Conservation (phyloP, 805 yeast genomes). For the Kuraishia ogatae region DNA sequence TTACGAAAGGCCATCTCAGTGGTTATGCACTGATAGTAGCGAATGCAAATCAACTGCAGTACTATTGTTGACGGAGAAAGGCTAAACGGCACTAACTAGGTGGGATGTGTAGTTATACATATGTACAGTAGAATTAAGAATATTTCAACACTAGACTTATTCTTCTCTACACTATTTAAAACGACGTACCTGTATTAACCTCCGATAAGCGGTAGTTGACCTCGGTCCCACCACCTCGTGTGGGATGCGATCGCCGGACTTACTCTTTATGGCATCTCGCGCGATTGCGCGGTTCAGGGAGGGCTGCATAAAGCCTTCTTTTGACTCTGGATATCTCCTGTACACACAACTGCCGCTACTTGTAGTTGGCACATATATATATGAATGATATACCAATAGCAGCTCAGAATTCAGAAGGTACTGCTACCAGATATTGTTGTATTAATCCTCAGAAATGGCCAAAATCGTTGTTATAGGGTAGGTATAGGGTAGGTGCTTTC, state of each 20-base stretch:
- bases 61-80: background rate
- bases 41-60: background rate
- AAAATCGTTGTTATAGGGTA: slow-evolving; percentile 17
- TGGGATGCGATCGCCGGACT: background rate
- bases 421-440: too few relatives aligned
- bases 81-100: too few relatives aligned
- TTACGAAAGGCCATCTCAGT: background rate
- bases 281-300: background rate
- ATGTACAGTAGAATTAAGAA: too few relatives aligned
- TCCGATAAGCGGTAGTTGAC: background rate
- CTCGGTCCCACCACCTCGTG: background rate
- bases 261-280: background rate
- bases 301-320: background rate
- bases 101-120: too few relatives aligned
- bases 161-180: too few relatives aligned
- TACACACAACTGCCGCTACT: too few relatives aligned
- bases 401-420: too few relatives aligned
- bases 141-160: too few relatives aligned
- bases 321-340: background rate
- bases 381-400: too few relatives aligned
- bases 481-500: background rate
- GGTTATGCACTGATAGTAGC: background rate
- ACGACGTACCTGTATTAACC: background rate
- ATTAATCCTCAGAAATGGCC: slow-evolving; percentile 8
- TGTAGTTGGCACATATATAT: too few relatives aligned